Conservation (phyloP, 306 rosid species). For the Glycine soja region DNA sequence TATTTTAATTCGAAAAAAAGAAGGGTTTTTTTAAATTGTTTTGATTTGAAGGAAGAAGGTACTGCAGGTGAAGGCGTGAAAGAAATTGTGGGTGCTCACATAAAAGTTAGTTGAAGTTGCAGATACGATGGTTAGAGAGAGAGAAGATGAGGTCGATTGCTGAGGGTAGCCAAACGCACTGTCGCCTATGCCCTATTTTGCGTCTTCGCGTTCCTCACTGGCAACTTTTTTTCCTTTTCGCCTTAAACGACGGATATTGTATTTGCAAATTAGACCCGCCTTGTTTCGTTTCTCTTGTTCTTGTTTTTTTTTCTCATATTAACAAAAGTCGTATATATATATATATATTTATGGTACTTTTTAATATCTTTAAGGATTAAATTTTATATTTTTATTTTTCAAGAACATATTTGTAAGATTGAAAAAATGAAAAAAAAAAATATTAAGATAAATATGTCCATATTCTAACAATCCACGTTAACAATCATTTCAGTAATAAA, state of each 20-base stretch:
- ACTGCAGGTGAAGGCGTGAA: background rate
- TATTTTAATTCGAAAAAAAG: background rate
- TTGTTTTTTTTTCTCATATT: too few relatives aligned
- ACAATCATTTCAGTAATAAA: too few relatives aligned
- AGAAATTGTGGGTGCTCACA: conserved; percentile 41
- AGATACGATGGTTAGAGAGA: background rate
- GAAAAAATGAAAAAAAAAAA: too few relatives aligned
- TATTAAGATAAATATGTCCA: too few relatives aligned
- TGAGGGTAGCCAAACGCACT: background rate
- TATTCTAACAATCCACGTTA: too few relatives aligned
- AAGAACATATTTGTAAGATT: too few relatives aligned
- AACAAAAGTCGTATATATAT: too few relatives aligned
- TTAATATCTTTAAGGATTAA: too few relatives aligned
- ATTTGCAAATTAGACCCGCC: background rate
- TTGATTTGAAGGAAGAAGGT: background rate
- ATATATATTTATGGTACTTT: too few relatives aligned
- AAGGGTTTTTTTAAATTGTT: background rate
- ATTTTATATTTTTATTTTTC: too few relatives aligned
- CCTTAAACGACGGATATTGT: background rate
- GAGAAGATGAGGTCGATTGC: background rate
- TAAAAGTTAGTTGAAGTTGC: conserved; percentile 15
- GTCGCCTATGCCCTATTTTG: conserved; percentile 17
- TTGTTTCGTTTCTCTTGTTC: too few relatives aligned
- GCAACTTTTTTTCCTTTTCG: background rate
- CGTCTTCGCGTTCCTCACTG: background rate